Base-by-base conservation (phyloP, 495 filamentous ascomycete species). In the Apodospora peruviana region DNA sequence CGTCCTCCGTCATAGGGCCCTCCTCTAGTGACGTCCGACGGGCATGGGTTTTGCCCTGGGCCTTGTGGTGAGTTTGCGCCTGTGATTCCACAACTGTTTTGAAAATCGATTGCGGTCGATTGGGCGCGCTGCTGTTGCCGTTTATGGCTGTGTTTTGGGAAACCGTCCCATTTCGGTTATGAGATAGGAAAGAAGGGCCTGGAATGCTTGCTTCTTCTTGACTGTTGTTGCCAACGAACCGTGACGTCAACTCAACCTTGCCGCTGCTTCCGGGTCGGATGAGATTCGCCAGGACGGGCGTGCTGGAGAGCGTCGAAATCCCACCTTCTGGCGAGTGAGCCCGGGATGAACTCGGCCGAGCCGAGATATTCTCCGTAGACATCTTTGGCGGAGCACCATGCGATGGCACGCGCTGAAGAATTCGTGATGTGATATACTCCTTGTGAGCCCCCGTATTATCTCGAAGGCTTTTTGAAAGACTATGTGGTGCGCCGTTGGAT, bases 311-410 rank as follows among this genome's bases (percentile, higher is more conserved):
- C 8, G 47, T 42, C 16, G 42, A 55, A 25, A 42, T 41, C 17
- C 53, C 47, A 9, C 46, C 54, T 37, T 53, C 51, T 11, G 54
- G 73, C 17, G 68, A 78, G 25, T 60, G 55, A 17, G 60, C 48
- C n/a, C 64, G 71, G 5, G 77, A 61, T 14, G 60, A 54, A 14
- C 55, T 62, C 22, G 68, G 69, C 9, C 50, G 48, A 20, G 71
- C 78, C 1, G 72, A 75, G 4, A 73, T 80, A 12, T 71, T 77
- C 51, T 81, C 69, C 45, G 71, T 54, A 23, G 79, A 79, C 76
- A 81, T 82, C 56, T 77, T 75, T 37, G 82, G 81, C 12, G 78
- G 73, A 18, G 76, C 75, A 50, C 77, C 72, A 35, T 78, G 69
- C 9, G 76, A 78, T 5, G 75, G 70, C 24, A 67, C 72, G 43